Evolutionary conservation across 1,139 yeast genomes (phyloP).

Genomic region (Saccharomycopsis crataegensis): DNA sequence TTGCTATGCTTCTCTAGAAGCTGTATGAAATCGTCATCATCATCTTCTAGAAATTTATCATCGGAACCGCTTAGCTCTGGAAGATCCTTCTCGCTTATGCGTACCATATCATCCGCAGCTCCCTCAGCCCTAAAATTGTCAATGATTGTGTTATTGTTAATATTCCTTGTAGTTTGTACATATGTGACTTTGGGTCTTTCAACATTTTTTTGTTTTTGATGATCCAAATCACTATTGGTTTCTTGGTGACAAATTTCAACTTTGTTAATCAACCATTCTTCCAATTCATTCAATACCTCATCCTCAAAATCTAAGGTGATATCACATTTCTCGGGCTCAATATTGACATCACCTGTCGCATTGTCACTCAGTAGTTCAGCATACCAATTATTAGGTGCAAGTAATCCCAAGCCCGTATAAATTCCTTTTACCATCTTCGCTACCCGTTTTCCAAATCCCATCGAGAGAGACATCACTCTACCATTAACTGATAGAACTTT

Average conservation of each 20-base stretch:
- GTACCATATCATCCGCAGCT: too few species aligned
- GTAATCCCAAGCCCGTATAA: conserved; percentile 23
- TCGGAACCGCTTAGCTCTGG: too few species aligned
- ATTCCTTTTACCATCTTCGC: conserved; percentile 23
- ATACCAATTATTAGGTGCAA: conserved; percentile 30
- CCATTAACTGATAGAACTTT: conserved; percentile 30
- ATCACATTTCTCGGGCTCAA: conserved; percentile 41
- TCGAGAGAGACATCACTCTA: conserved; percentile 27
- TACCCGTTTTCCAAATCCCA: conserved; percentile 28
- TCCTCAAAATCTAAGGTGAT: conserved; percentile 28
- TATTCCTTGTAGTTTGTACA: too few species aligned
- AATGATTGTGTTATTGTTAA: too few species aligned
- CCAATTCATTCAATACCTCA: conserved; percentile 19
- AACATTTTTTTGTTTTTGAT: background rate
- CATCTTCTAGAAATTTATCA: too few species aligned
- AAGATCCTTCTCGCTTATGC: too few species aligned
- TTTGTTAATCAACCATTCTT: conserved; percentile 17
- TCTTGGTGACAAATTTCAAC: background rate
- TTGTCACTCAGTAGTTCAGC: conserved; percentile 20
- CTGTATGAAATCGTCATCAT: too few species aligned
- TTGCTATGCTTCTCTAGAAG: too few species aligned
- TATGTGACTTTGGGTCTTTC: too few species aligned
- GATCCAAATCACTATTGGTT: background rate
- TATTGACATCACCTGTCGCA: conserved; percentile 31
- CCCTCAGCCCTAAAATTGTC: too few species aligned